Percentiles rank a stretch among this genome's conserved stretches.
These are phyloP conservation scores for Smittium culicis DNA, from an alignment of 371 early-diverging fungal species.

Conservation along the genomic window DNA sequence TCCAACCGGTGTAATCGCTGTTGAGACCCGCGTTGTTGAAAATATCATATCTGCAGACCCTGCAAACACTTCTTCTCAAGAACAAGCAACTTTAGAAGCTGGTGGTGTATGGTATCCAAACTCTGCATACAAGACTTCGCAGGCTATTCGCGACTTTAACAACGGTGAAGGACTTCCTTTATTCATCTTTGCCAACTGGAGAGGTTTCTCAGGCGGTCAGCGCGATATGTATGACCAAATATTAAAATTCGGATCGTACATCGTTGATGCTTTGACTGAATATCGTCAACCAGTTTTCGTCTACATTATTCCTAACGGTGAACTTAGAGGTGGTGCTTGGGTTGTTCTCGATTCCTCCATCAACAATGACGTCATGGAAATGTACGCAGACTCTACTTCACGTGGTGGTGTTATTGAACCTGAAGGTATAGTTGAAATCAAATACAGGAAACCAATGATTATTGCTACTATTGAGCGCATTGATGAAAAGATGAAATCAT, in stretches of 20 bases:
- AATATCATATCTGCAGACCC: conserved; percentile 89
- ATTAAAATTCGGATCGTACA: conserved; percentile 92
- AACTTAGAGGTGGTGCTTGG: conserved; percentile 98
- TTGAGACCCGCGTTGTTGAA: conserved; percentile 87
- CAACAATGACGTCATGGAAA: conserved; percentile 93
- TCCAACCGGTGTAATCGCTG: conserved; percentile 93
- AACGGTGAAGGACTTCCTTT: conserved; percentile 94
- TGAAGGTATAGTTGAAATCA: conserved; percentile 97
- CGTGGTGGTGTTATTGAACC: conserved; percentile 97
- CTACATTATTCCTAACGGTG: conserved; percentile 89
- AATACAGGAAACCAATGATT: conserved; percentile 88
- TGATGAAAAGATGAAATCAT: conserved; percentile 53
- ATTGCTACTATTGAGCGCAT: conserved; percentile 84
- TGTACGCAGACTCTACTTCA: conserved; percentile 86
- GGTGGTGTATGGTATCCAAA: conserved; percentile 98
- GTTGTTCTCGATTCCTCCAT: conserved; percentile 98
- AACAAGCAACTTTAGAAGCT: conserved; percentile 81
- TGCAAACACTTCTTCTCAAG: conserved; percentile 72
- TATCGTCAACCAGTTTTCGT: conserved; percentile 96
- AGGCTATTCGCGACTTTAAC: conserved; percentile 96
- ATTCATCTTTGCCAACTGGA: conserved; percentile 99
- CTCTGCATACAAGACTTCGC: conserved; percentile 97
- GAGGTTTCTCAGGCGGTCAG: conserved; percentile 98
- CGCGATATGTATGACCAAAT: conserved; percentile 97
- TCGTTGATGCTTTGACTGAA: conserved; percentile 86